Base-by-base conservation (phyloP, 371 early-diverging fungal species). In the Smittium culicis region DNA sequence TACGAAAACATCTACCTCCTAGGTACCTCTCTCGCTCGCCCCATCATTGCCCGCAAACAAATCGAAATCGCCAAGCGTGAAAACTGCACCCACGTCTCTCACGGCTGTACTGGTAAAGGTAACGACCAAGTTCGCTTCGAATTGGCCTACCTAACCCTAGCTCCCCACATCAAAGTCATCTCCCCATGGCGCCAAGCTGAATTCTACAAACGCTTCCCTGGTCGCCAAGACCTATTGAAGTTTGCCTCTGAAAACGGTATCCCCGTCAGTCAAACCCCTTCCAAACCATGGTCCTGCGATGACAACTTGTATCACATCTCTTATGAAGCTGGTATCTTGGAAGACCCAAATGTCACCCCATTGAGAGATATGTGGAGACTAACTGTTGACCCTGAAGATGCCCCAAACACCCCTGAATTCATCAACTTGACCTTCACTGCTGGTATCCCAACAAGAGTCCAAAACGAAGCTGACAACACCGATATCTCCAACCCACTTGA, bases 41-140 rank as follows among this genome's bases (percentile, higher is more conserved):
- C 98, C 34, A 86, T 95, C 70, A 97, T 97, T 81, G 90, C 91
- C 67, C 85, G 88, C 64, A 81, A 83, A 67, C 83, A 94, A 82
- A 95, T 97, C 68, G 91, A 91, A 70, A 90, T 97, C 69, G 98
- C 98, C 62, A 81, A 83, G 69, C 80, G 79, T 35, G 98, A 97
- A 80, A 88, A 87, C 67, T 94, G 95, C 82, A 85, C 89, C 63
- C 90, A 79, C 74, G 95, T 97, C 16, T 90, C 95, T 34, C 98
- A 97, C 82, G 96, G 98, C 54, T 96, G 96, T 85, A 97, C 98
- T 35, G 97, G 97, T 69, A 97, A 97, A 83, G 96, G 98, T 67
- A 97, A 97, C 82, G 98, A 97, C 76, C 98, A 97, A 80, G 96
- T 97, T 69, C 92, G 98, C 64, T 97, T 97, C 78, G 98, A 97